phyloP scores from a whole-genome alignment of 23 red algal genomes.

The Chondrus crispus region DNA sequence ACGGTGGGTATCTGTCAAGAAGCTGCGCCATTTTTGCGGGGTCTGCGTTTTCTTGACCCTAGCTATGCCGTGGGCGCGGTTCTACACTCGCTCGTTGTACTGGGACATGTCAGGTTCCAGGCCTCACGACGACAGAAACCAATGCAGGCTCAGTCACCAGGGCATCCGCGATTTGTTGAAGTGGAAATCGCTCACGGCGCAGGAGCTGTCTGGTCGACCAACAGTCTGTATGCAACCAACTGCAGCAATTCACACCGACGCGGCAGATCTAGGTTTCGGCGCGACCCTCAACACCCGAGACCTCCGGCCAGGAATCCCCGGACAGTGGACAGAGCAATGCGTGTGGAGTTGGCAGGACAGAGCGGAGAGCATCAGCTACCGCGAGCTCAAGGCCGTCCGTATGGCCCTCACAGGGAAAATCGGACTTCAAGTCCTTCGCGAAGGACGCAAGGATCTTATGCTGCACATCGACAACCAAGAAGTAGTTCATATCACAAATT shows the following conservation, averaged over 20 bases:
- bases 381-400: conserved; percentile 27
- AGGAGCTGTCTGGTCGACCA: not conserved
- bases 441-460: not conserved
- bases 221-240: not conserved
- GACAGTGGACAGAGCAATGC: not conserved
- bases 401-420: not conserved
- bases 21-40: not conserved
- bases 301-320: not conserved
- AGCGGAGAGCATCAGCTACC: not conserved
- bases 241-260: conserved; percentile 15
- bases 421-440: not conserved
- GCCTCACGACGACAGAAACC: not conserved
- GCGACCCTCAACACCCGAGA: not conserved
- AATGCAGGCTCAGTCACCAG: not conserved
- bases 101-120: not conserved
- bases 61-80: conserved; percentile 16
- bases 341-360: conserved; percentile 33
- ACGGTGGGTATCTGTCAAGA: not conserved
- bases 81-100: conserved; percentile 27
- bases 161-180: not conserved
- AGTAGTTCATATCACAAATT: conserved; percentile 20
- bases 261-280: conserved; percentile 9
- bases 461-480: conserved; percentile 40
- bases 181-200: not conserved
- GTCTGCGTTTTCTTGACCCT: conserved; percentile 10